phyloP scores from a whole-genome alignment of 306 rosid genomes.

The Citrullus mucosospermus region DNA sequence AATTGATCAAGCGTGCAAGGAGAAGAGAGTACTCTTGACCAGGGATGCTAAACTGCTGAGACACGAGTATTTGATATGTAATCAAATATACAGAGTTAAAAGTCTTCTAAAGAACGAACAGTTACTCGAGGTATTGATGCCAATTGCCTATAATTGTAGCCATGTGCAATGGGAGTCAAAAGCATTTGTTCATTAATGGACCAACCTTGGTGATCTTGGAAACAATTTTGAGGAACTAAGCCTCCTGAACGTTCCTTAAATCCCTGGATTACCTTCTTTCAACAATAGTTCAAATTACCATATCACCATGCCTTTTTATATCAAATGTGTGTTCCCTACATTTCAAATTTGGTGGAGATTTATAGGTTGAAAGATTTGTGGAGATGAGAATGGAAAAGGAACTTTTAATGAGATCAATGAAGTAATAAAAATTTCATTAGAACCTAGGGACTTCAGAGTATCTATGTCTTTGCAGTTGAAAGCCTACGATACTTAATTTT shows the following conservation, averaged over 20 bases:
- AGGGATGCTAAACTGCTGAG: slow-evolving; percentile 74
- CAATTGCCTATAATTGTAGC: background rate
- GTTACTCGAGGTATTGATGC: slow-evolving; percentile 56
- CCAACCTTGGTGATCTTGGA: background rate
- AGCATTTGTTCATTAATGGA: background rate
- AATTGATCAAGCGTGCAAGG: slow-evolving; percentile 62
- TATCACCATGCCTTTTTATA: background rate
- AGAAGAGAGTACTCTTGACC: slow-evolving; percentile 71
- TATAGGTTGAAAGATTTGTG: background rate
- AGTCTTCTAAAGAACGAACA: slow-evolving; percentile 87
- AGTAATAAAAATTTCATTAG: background rate
- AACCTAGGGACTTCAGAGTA: background rate
- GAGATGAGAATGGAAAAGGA: background rate
- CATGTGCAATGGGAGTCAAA: background rate
- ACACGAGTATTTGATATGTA: slow-evolving; percentile 47
- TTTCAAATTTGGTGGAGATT: background rate
- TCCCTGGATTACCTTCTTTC: background rate
- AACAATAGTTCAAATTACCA: background rate
- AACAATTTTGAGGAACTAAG: background rate
- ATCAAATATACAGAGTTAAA: slow-evolving; percentile 72
- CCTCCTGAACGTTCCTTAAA: background rate
- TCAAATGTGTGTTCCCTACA: background rate
- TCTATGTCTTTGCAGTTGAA: background rate
- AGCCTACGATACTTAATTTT: background rate
- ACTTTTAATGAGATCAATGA: background rate